These are phyloP conservation scores for Endocarpon pusillum DNA, from an alignment of 495 filamentous ascomycete species.

Conservation along the genomic window DNA sequence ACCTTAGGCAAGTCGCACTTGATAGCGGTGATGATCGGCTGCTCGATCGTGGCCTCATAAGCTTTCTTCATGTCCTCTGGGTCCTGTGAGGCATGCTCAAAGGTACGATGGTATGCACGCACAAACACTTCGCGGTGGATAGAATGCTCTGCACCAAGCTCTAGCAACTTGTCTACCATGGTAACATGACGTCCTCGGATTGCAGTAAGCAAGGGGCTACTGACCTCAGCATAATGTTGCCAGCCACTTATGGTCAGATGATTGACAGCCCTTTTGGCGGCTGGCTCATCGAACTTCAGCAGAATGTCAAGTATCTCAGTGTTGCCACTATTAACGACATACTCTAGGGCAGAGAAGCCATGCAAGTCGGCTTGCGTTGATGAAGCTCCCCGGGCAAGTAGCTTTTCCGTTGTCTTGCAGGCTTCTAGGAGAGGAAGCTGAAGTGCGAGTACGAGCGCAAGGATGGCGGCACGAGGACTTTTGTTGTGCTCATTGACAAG, in stretches of 20 bases:
- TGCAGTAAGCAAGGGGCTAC: conserved; percentile 28
- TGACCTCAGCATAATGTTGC: conserved; percentile 6
- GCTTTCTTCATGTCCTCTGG: conserved; percentile 22
- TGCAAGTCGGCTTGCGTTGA: conserved; percentile 51
- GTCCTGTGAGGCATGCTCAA: conserved; percentile 4
- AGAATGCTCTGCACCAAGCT: conserved; percentile 22
- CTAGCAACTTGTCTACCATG: conserved; percentile 26
- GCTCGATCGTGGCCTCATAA: conserved; percentile 24
- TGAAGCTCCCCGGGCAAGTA: conserved; percentile 55
- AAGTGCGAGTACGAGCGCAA: conserved; percentile 47
- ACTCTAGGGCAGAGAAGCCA: conserved; percentile 44
- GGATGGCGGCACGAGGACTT: conserved; percentile 34
- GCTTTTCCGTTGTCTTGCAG: conserved; percentile 35
- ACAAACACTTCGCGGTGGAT: conserved; percentile 25
- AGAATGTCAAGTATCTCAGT: conserved; percentile 39
- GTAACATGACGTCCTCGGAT: conserved; percentile 18
- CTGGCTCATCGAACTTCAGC: conserved; percentile 40
- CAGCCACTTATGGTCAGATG: conserved; percentile 25
- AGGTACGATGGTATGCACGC: conserved; percentile 15
- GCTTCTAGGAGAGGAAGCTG: conserved; percentile 37
- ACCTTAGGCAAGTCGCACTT: conserved; percentile 28
- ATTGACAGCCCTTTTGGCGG: conserved; percentile 44
- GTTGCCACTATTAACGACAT: conserved; percentile 23
- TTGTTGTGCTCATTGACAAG: conserved; percentile 27
- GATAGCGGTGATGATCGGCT: conserved; percentile 45